Percentiles rank a stretch among this genome's conserved stretches.
Evolutionary conservation across 805 yeast species (phyloP).

Genomic region (Tetrapisispora namnaoensis): DNA sequence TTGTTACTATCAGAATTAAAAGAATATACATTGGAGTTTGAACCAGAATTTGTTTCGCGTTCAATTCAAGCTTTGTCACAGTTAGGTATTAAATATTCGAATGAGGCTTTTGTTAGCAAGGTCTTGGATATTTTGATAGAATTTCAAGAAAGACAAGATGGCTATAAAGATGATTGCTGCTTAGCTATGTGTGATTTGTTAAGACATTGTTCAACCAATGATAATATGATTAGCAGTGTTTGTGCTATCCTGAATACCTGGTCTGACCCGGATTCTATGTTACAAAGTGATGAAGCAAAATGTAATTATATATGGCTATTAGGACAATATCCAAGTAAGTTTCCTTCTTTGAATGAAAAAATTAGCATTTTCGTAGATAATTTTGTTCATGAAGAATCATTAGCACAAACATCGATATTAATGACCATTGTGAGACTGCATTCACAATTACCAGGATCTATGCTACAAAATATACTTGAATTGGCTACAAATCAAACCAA

Average conservation of each 20-base stretch:
- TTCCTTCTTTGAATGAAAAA: slow-evolving; percentile 42
- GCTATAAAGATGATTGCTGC: slow-evolving; percentile 51
- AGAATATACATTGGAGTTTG: slow-evolving; percentile 80
- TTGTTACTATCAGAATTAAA: slow-evolving; percentile 58
- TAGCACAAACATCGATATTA: slow-evolving; percentile 49
- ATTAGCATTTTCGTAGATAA: slow-evolving; percentile 38
- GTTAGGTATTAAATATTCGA: slow-evolving; percentile 50
- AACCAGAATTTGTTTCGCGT: slow-evolving; percentile 60
- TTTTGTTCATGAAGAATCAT: slow-evolving; percentile 50
- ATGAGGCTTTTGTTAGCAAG: slow-evolving; percentile 38
- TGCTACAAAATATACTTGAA: slow-evolving; percentile 51
- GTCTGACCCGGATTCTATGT: slow-evolving; percentile 36
- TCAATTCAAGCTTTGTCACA: slow-evolving; percentile 63
- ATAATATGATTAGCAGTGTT: slow-evolving; percentile 15
- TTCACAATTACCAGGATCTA: slow-evolving; percentile 33
- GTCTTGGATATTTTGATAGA: slow-evolving; percentile 53
- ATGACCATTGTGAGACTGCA: slow-evolving; percentile 53
- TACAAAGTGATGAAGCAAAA: slow-evolving; percentile 38
- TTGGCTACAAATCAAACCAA: slow-evolving; percentile 55
- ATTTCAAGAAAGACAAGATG: slow-evolving; percentile 51
- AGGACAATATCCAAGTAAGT: slow-evolving; percentile 60
- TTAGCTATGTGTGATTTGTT: slow-evolving; percentile 54
- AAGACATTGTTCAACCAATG: slow-evolving; percentile 49
- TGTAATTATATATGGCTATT: slow-evolving; percentile 55
- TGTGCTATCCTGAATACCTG: slow-evolving; percentile 31